Conservation (phyloP, 768 basidiomycete genomes). For the Lactarius deliciosus region DNA sequence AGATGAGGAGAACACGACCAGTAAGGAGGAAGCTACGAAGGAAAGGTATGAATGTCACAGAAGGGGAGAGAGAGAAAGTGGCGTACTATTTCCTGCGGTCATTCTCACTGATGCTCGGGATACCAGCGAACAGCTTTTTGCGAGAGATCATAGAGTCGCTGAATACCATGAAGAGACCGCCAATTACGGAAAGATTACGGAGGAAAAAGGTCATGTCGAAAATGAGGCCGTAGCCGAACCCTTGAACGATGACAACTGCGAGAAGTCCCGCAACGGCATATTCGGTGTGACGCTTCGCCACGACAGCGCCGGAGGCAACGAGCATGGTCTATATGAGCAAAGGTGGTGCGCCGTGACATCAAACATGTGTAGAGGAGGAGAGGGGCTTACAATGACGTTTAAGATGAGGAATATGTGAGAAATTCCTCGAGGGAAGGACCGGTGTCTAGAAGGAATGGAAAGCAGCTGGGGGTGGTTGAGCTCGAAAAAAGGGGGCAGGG, state of each 20-base stretch:
- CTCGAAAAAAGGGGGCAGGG: constrained; percentile 17
- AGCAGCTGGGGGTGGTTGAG: constrained; percentile 17
- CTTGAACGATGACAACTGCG: constrained; percentile 89
- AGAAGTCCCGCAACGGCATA: constrained; percentile 88
- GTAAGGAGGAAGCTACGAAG: constrained; percentile 86
- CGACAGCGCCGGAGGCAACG: constrained; percentile 77
- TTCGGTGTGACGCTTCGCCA: constrained; percentile 85
- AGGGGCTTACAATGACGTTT: constrained; percentile 82
- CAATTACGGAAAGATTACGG: constrained; percentile 96
- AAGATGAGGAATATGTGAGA: constrained; percentile 90
- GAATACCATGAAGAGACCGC: constrained; percentile 98
- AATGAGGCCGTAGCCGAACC: constrained; percentile 97
- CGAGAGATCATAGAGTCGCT: constrained; percentile 90
- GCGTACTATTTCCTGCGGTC: constrained; percentile 97
- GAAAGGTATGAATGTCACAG: constrained; percentile 12
- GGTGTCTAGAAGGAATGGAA: constrained; percentile 57
- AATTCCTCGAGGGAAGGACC: constrained; percentile 93
- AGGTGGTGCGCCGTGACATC: background rate
- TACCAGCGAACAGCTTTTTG: constrained; percentile 86
- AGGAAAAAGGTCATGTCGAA: constrained; percentile 99
- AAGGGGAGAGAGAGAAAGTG: constrained; percentile 8
- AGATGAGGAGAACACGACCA: constrained; percentile 95
- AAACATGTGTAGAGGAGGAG: background rate
- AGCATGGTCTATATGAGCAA: constrained; percentile 73
- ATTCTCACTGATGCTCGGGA: constrained; percentile 87